Conservation (phyloP, 495 filamentous ascomycete species). For the Xylaria grammica region DNA sequence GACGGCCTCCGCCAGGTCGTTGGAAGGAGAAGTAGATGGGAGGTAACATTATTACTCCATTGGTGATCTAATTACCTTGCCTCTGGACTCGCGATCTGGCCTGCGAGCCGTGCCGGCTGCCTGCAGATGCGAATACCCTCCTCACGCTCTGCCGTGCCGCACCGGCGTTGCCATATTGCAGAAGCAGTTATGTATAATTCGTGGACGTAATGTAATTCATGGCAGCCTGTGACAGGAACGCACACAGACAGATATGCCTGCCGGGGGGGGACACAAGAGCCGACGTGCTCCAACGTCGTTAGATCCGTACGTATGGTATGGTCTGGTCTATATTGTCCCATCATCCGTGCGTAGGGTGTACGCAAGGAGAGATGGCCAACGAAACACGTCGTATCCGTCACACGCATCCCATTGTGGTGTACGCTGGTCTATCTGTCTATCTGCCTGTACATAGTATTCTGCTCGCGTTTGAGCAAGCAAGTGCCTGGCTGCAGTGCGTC, state of each 20-base stretch:
- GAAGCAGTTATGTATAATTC: not conserved
- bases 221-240: not conserved
- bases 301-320: not conserved
- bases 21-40: no score
- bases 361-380: constrained; percentile 3
- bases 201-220: no score
- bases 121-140: constrained; percentile 2
- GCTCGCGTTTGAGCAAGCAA: not conserved
- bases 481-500: constrained; percentile 10
- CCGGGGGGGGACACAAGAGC: not conserved
- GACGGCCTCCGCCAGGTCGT: not conserved
- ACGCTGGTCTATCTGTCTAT: no score
- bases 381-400: constrained; percentile 1
- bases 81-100: not conserved
- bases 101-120: constrained; percentile 6
- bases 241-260: not conserved
- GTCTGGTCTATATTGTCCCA: constrained; percentile 8
- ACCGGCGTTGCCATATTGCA: not conserved
- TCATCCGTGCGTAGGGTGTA: constrained; percentile 12
- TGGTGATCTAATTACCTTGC: not conserved
- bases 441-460: not conserved
- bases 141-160: not conserved
- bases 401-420: not conserved
- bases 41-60: no score
- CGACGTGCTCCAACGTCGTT: constrained; percentile 6